Conservation (phyloP, 371 early-diverging fungal species). For the Mortierella sp. region DNA sequence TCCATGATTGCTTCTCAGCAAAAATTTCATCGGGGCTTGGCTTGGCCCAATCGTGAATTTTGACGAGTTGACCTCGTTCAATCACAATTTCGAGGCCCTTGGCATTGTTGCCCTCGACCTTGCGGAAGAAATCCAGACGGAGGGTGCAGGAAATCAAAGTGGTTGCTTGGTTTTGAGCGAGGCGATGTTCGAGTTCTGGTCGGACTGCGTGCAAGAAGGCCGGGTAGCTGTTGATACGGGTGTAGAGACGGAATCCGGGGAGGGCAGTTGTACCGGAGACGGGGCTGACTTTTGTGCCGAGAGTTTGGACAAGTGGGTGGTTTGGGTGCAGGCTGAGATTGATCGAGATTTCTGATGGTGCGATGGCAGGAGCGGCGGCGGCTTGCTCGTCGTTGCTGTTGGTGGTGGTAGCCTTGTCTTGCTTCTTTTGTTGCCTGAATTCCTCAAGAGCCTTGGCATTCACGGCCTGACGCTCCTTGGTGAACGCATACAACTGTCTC, state of each 20-base stretch:
- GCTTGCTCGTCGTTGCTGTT: not conserved
- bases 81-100: slow-evolving; percentile 41
- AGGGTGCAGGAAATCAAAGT: slow-evolving; percentile 21
- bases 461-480: slow-evolving; percentile 11
- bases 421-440: slow-evolving; percentile 7
- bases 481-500: slow-evolving; percentile 15
- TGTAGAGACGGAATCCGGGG: slow-evolving; percentile 19
- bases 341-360: not conserved
- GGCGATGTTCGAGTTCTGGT: slow-evolving; percentile 39
- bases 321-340: not conserved
- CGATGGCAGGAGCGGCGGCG: not conserved
- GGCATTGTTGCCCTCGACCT: slow-evolving; percentile 36
- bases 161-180: slow-evolving; percentile 21
- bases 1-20: slow-evolving; percentile 18
- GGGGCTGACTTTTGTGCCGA: slow-evolving; percentile 12
- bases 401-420: not conserved
- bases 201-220: slow-evolving; percentile 22
- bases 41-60: slow-evolving; percentile 26
- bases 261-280: not conserved
- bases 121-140: slow-evolving; percentile 36
- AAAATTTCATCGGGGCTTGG: slow-evolving; percentile 13
- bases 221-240: slow-evolving; percentile 29
- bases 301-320: slow-evolving; percentile 26
- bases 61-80: slow-evolving; percentile 38
- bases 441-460: not conserved